Percentiles rank a stretch among this genome's conserved stretches.
Conservation (phyloP, 331 rosid species). For the Quercus lobata region DNA sequence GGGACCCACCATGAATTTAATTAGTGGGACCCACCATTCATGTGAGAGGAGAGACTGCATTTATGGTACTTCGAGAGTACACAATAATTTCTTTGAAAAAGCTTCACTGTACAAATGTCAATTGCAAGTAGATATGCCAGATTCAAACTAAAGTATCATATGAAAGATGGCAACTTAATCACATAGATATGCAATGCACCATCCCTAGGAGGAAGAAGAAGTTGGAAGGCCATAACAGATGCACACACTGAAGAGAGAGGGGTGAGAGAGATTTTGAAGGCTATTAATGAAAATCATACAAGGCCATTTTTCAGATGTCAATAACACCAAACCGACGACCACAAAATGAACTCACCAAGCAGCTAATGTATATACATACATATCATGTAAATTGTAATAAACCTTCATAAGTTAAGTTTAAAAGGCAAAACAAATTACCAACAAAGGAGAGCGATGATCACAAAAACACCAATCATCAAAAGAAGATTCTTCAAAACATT, state of each 20-base stretch:
- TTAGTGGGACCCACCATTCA: no score
- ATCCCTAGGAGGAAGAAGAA: background rate
- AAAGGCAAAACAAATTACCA: conserved; percentile 26
- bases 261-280: background rate
- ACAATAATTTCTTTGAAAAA: background rate
- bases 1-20: no score
- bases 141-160: background rate
- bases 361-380: conserved; percentile 43
- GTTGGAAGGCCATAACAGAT: background rate
- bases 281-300: conserved; percentile 1
- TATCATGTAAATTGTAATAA: background rate
- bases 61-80: no score
- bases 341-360: conserved; percentile 1
- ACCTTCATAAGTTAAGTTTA: background rate
- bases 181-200: background rate
- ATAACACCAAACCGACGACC: background rate
- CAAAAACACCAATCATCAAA: conserved; percentile 64
- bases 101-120: background rate
- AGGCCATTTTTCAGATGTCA: background rate
- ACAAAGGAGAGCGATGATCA: conserved; percentile 65
- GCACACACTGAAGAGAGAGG: background rate
- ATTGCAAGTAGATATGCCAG: background rate
- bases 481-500: conserved; percentile 69
- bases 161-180: background rate
- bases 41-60: no score